Base-by-base conservation (phyloP, 495 filamentous ascomycete species). In the Aspergillus ostianus region DNA sequence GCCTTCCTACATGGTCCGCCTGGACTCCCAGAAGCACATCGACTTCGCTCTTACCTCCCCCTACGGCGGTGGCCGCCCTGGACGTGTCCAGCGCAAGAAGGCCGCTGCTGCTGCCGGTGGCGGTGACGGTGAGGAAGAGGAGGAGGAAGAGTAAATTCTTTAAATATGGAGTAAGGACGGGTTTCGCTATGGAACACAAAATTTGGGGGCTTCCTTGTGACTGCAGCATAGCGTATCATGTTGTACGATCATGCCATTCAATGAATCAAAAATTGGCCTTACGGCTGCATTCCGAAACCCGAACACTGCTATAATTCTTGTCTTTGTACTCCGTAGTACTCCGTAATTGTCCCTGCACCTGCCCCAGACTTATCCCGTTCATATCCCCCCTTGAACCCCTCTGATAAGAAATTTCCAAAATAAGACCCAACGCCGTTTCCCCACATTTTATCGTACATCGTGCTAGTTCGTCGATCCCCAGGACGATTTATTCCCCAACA, bases 21-120 rank as follows among this genome's bases (percentile, higher is more conserved):
- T 98, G 65, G 94, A 98, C 85, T 97, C 93, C 68, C 94, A 98
- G 85, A 98, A 98, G 89, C 94, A 98, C 88, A 98, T 98, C 71
- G 94, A 98, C 85, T 98, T 98, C 78, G 86, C 94, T 57, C 87
- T 98, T 56, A 94, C 86, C 77, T 97, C 94, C 68, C 95, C 94
- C 69, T 97, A 96, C 73, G 94, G 94, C 81, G 93, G 94, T 76
- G 94, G 94, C 70, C 93, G 94, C 72, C 90, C 90, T 69, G 94
- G 94, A 61, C 93, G 94, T 84, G 91, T 95, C 75, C 85, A 91
- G 75, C 93, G 94, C 84, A 98, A 97, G 94, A 98, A 98, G 92
- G 90, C 91, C 73, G 90, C 88, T 82, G 92, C 95, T 64, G 92
- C 94, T 49, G 90, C 93, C 80, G 87, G 88, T 80, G 90, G 90